Base-by-base conservation (phyloP, 2,329 filamentous ascomycete genomes). In the Scedosporium apiospermum region DNA sequence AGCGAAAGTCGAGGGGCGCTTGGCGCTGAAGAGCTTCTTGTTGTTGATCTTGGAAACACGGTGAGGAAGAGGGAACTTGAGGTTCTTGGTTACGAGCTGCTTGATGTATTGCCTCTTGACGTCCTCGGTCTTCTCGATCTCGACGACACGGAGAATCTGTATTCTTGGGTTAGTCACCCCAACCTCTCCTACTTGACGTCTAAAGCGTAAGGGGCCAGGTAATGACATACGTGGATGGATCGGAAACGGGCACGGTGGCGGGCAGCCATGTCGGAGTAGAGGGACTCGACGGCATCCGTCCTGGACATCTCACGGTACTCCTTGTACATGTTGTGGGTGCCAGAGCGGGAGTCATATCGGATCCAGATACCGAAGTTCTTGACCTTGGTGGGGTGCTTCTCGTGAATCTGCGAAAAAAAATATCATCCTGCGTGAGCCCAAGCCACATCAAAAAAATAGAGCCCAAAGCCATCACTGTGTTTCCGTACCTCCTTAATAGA, bases 281-380 rank as follows among this genome's bases (percentile, higher is more conserved):
- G 88, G 71, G 93, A 82, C 82, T 98, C 90, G 75, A 98, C 93
- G 70, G 95, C 95, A 71, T 95, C 93, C 75, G 89, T 90, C 81
- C 95, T 87, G 78, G 90, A 93, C 87, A 98, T 90, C 87, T 98
- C 95, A 78, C 95, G 91, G 90, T 97, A 98, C 89, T 99, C 95
- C 89, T 98, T 98, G 91, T 99, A 99, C 95, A 99, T 99, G 90
- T 99, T 99, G 92, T 99, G 95, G 75, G 95, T 99, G 74, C 95
- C 95, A 74, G 95, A 98, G 81, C 95, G 93, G 67, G 96, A 99
- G 84, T 99, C 93, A 85, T 99, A 99, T 78, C 96, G 93, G 83
- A 99, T 89, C 96, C 96, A 99, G 88, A 99, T 88, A 80, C 95
- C 95, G 79, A 99, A 98, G 90, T 97, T 99, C 92, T 99, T 99